Evolutionary conservation across 2,329 filamentous ascomycete species (phyloP).

Genomic region (Diplodia intermedia): DNA sequence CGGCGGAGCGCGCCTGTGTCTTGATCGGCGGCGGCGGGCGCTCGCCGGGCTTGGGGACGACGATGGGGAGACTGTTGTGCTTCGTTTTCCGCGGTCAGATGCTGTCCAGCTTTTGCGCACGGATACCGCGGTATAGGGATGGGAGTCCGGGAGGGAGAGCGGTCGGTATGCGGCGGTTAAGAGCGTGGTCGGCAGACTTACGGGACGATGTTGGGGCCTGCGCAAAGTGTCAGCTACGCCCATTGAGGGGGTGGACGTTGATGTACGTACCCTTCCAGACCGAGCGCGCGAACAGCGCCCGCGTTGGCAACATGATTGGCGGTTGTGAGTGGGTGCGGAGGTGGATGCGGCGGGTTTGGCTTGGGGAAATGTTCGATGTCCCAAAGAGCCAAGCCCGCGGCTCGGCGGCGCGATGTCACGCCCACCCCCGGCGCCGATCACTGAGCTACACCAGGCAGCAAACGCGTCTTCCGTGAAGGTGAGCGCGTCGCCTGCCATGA

Average conservation of each 20-base stretch:
- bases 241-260: background rate
- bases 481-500: conserved; percentile 5
- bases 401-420: conserved; percentile 23
- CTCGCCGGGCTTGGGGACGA: conserved; percentile 65
- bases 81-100: conserved; percentile 1
- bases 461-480: conserved; percentile 14
- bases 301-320: conserved; percentile 52
- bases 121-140: background rate
- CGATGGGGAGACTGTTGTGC: conserved; percentile 66
- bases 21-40: conserved; percentile 76
- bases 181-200: conserved; percentile 54
- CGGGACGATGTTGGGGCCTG: conserved; percentile 75
- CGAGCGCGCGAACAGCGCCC: conserved; percentile 70
- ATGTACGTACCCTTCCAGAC: conserved; percentile 81
- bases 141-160: no score
- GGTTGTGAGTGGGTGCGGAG: conserved; percentile 7
- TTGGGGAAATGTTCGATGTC: conserved; percentile 19
- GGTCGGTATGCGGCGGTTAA: background rate
- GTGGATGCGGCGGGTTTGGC: conserved; percentile 1
- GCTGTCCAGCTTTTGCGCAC: no score
- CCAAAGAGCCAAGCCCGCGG: conserved; percentile 19
- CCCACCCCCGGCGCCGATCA: conserved; percentile 12
- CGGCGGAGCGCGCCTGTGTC: conserved; percentile 86
- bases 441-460: conserved; percentile 27
- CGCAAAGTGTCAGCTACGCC: conserved; percentile 38